phyloP scores from a whole-genome alignment of 2,329 filamentous ascomycete genomes.

The Microcera coccophila region DNA sequence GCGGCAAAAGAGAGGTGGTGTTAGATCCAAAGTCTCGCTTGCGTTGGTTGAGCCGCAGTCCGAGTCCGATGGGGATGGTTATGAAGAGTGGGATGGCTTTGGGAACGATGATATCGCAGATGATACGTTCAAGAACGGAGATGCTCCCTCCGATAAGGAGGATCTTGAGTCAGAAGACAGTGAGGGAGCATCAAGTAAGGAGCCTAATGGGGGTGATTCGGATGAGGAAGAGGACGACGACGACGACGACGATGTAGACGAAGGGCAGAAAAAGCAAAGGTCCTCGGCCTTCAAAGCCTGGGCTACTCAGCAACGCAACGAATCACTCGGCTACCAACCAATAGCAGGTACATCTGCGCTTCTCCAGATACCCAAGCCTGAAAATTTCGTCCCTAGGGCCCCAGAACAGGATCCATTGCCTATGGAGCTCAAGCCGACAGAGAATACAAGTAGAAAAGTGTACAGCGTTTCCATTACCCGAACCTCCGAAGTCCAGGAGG shows the following conservation, averaged over 20 bases:
- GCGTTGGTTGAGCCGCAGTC: conserved; percentile 37
- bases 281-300: conserved; percentile 83
- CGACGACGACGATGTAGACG: conserved; percentile 28
- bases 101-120: conserved; percentile 44
- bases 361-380: conserved; percentile 52
- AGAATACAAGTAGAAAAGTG: conserved; percentile 63
- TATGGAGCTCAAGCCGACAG: conserved; percentile 59
- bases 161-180: conserved; percentile 30
- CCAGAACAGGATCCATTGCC: conserved; percentile 69
- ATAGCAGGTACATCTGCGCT: conserved; percentile 40
- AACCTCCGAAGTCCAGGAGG: conserved; percentile 68
- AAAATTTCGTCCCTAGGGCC: conserved; percentile 63
- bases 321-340: conserved; percentile 66
- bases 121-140: conserved; percentile 29
- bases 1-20: conserved; percentile 66
- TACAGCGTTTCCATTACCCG: conserved; percentile 71
- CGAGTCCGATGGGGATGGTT: conserved; percentile 22
- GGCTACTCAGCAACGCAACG: conserved; percentile 82
- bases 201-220: conserved; percentile 31
- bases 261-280: conserved; percentile 30
- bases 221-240: conserved; percentile 30
- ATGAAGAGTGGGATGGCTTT: conserved; percentile 61
- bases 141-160: conserved; percentile 25
- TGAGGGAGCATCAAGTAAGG: conserved; percentile 26
- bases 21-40: conserved; percentile 52